Evolutionary conservation across 2,329 filamentous ascomycete species (phyloP), one percentile per base, ranked within the genome.

Genomic region (Pestalotiopsis sp.): DNA sequence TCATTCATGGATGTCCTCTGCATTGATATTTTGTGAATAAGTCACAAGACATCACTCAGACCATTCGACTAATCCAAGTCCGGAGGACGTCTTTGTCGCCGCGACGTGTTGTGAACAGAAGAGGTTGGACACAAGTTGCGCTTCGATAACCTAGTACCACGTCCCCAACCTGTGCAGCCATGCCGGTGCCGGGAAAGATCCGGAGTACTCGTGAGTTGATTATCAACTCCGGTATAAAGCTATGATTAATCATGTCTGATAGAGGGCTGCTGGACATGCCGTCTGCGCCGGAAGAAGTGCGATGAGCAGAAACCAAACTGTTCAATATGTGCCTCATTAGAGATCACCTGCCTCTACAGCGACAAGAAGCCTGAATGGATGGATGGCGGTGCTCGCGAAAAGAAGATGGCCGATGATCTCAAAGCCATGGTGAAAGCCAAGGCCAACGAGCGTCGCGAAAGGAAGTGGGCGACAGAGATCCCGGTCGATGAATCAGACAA

Each of bases 281-380:
- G 87, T 25, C 81, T 90, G 12, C 84, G 89, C 23, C 86, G 86
- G 72, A 91, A 90, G 74, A 90, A 89, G 73, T 91, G 89, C 75
- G 86, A 89, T 70, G 86, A 89, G 74, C 79, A 73, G 27, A 82
- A 80, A 2, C 87, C 88, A 12, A 74, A 83, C 11, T 91, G 89
- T 76, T 79, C 82, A 5, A 79, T 75, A 45, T 91, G 88, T 77
- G 75, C 78, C 14, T 75, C 79, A 1, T 83, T 91, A n/a, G 82
- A 86, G 63, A 90, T 90, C 68, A 83, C 82, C 20, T 91, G 89
- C 74, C 76, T 87, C 69, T 89, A 84, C 72, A 78, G 80, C 69
- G 81, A 85, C 2, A 77, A 80, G 27, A 89, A 87, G 75, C 87
- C 87, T 14, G 84, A 84, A 4, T 89, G 87, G 86, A 88, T 89